phyloP scores from a whole-genome alignment of 768 basidiomycete species.

The Auriculariales sp. region DNA sequence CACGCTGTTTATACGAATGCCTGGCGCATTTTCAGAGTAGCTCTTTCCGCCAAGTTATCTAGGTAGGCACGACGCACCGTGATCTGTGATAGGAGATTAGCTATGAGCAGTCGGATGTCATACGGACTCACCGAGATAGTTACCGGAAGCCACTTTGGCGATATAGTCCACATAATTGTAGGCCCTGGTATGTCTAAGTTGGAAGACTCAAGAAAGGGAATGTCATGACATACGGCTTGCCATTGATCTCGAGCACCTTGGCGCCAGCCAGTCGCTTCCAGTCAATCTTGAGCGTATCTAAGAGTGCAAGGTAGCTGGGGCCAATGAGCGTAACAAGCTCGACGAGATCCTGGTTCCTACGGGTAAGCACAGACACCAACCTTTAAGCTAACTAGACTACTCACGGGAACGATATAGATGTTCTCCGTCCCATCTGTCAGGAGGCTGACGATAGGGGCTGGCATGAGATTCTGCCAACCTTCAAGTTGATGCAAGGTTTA shows the following conservation, averaged over 20 bases:
- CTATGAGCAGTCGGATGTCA: neutral
- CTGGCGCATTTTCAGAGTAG: no score
- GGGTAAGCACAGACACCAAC: no score
- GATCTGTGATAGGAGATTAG: neutral
- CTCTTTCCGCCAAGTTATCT: no score
- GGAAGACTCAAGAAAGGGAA: neutral
- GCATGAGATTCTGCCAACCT: slow-evolving; percentile 36
- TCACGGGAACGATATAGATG: slow-evolving; percentile 37
- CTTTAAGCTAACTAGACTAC: no score
- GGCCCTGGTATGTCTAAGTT: slow-evolving; percentile 14
- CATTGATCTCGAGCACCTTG: slow-evolving; percentile 37
- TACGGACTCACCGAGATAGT: slow-evolving; percentile 33
- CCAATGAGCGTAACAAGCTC: slow-evolving; percentile 35
- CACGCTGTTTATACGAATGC: slow-evolving; percentile 18
- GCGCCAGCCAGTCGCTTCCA: slow-evolving; percentile 50
- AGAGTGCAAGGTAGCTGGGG: slow-evolving; percentile 27
- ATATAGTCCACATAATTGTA: slow-evolving; percentile 42
- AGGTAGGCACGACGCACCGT: neutral
- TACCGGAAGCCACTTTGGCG: slow-evolving; percentile 44
- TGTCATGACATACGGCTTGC: slow-evolving; percentile 14
- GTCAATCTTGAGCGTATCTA: slow-evolving; percentile 35
- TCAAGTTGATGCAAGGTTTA: neutral
- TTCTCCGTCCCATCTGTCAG: slow-evolving; percentile 29
- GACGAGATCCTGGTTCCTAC: no score
- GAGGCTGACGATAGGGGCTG: slow-evolving; percentile 38